Evolutionary conservation across 495 filamentous ascomycete species (phyloP), one percentile per base, ranked within the genome.

Genomic region (Penicillium pulvis): DNA sequence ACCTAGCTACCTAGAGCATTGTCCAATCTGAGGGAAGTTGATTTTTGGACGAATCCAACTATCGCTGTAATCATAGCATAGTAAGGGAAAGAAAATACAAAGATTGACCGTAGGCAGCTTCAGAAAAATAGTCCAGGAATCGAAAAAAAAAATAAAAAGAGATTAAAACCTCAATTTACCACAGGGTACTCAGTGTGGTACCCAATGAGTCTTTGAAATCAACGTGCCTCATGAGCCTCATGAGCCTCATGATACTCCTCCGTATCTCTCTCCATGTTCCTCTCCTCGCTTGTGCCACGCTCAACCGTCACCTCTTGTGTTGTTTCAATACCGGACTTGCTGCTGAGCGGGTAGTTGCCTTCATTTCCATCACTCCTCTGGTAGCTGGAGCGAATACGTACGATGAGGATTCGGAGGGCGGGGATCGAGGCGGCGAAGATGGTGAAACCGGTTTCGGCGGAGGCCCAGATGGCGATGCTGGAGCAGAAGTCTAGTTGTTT

Each of bases 351-450:
- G 39, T 41, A 41, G 6, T 11, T 41, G 16, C 39, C 39, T 6
- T 41, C 39, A n/a, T 6, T 41, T 17, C 17, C 39, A 17, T 41
- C 39, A 41, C 14, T n/a, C 1, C 4, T 1, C 16, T 17, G 39
- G 44, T 66, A 66, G 53, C 49, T 60, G 35, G 63, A 66, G 9
- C 58, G 55, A 23, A 64, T 59, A 7, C 61, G 57, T 10, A 61
- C 33, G 36, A 64, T 41, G 36, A 67, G 57, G 23, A 64, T 48
- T 11, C 62, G 58, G 14, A 70, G 64, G n/a, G 64, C 53, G 17
- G 64, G 64, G n/a, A 70, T 68, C 0, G 65, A 70, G 36, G 68
- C 61, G 30, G 62, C 65, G 44, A 68, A 64, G 49, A 70, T 66
- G 0, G 68, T 68, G 11, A 62, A 53, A 30, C 64, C 65, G 28